Evolutionary conservation across 202 grass and related monocot genomes (phyloP), one percentile per base, ranked within the genome.

Genomic region (Saccharum hybrid): DNA sequence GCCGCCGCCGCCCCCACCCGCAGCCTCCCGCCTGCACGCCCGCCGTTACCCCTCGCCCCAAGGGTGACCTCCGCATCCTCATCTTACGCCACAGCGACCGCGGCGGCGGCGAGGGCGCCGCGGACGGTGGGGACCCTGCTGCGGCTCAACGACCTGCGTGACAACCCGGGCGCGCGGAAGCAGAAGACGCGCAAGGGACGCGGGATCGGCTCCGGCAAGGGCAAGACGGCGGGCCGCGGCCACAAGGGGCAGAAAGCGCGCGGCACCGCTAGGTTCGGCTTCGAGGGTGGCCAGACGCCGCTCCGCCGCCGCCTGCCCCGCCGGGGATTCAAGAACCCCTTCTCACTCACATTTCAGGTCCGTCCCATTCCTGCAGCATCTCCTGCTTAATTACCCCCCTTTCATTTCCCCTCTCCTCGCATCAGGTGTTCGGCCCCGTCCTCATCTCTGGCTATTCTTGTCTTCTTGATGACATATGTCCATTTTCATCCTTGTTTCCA

Each of bases 121-220:
- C 67, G 83, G 31, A 82, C 94, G 46, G 91, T 73, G 42, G 92
- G 88, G 3, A 72, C 83, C 82, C 70, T 93, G 4, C 84, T 98
- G 38, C 82, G 90, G 64, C 84, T 98, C 26, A 94, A 98, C 66
- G 95, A 98, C 85, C 89, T 98, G 64, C 87, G 85, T 33, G 85
- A 98, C 52, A 98, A 98, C 69, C 83, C 77, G 7, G 92, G 92
- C 37, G 85, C 95, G 40, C 71, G 36, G 57, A 82, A 98, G 61
- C 91, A 98, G 88, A 98, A 98, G 92, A 98, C 85, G 56, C 88
- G 95, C 39, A 98, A 98, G 85, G 95, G 95, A 13, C 88, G 92
- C 59, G 95, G 92, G 36, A 98, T 98, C 80, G 95, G 95, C 23
- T 98, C 95, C 10, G 94, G 94, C 19, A 97, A 86, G 80, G 94